Percentiles rank a stretch among this genome's conserved stretches.
Conservation (phyloP, 192 early-diverging fungal species). For the Funneliformis geosporum region DNA sequence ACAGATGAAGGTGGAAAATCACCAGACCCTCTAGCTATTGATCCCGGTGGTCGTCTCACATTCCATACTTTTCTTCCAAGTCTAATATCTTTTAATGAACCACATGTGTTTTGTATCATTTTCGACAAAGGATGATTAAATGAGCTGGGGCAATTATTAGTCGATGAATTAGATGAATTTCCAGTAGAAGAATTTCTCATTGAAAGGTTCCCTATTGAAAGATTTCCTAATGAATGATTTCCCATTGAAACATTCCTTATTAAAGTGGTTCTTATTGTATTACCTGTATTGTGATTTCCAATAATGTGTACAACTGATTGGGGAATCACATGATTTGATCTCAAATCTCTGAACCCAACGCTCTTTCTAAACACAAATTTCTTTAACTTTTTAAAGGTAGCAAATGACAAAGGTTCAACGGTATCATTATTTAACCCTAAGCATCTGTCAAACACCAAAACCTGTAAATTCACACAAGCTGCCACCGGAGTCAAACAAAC, state of each 20-base stretch:
- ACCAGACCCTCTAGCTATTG: not conserved
- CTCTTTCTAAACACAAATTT: slow-evolving; percentile 27
- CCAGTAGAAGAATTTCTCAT: too few species aligned
- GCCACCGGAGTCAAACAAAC: not conserved
- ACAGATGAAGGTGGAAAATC: slow-evolving; percentile 10
- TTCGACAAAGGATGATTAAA: not conserved
- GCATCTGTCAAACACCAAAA: slow-evolving; percentile 4
- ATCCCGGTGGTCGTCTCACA: slow-evolving; percentile 4
- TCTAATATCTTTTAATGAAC: slow-evolving; percentile 7
- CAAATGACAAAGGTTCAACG: slow-evolving; percentile 6
- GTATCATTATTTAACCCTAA: slow-evolving; percentile 1
- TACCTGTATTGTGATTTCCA: not conserved
- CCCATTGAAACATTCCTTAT: not conserved
- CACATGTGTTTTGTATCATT: slow-evolving; percentile 9
- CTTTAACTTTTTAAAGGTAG: slow-evolving; percentile 11
- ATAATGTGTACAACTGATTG: not conserved
- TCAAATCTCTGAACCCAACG: slow-evolving; percentile 11
- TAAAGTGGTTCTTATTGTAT: not conserved
- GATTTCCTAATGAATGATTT: not conserved
- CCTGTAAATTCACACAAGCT: not conserved
- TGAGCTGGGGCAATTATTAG: not conserved
- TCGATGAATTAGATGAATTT: too few species aligned
- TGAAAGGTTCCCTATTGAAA: not conserved
- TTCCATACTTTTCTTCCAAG: slow-evolving; percentile 19
- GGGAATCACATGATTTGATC: not conserved